A percentile compares a stretch with the other conserved stretches of the same genome.
phyloP scores from a whole-genome alignment of 441 rosid species.

The Gossypium schwendimanii region DNA sequence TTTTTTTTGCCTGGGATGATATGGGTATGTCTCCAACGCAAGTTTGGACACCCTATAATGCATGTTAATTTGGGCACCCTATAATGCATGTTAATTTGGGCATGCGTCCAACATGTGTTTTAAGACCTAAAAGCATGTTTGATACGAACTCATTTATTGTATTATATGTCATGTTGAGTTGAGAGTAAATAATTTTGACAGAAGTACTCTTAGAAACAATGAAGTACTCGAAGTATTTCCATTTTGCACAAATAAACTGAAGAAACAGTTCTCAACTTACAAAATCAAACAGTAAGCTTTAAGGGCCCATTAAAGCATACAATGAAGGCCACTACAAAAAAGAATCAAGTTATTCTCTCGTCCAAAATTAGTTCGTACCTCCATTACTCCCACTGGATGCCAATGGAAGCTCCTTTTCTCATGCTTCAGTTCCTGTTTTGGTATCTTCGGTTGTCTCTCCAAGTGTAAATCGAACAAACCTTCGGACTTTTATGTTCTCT shows the following conservation, averaged over 20 bases:
- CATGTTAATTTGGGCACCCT: too few species aligned
- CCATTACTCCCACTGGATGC: neutral
- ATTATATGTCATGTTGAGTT: too few species aligned
- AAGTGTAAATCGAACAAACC: conserved; percentile 65
- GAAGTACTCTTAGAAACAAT: too few species aligned
- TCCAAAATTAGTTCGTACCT: conserved; percentile 22
- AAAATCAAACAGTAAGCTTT: neutral
- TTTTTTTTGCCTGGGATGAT: too few species aligned
- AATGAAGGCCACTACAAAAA: conserved; percentile 8
- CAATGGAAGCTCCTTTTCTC: neutral
- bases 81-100: too few species aligned
- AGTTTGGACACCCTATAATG: too few species aligned
- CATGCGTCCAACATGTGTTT: too few species aligned
- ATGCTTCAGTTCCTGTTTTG: conserved; percentile 18
- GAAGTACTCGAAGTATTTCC: neutral
- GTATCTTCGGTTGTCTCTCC: conserved; percentile 44
- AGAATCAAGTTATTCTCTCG: conserved; percentile 4
- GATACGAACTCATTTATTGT: too few species aligned
- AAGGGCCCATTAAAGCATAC: neutral
- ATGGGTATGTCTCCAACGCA: too few species aligned
- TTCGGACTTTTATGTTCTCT: conserved; percentile 63
- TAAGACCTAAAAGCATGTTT: too few species aligned
- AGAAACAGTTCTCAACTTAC: neutral
- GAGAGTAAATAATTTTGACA: too few species aligned
- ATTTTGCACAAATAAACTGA: neutral